A percentile compares a stretch with the other conserved stretches of the same genome.
Conservation (phyloP, 371 early-diverging fungal species). For the Syncephalastrum monosporum region DNA sequence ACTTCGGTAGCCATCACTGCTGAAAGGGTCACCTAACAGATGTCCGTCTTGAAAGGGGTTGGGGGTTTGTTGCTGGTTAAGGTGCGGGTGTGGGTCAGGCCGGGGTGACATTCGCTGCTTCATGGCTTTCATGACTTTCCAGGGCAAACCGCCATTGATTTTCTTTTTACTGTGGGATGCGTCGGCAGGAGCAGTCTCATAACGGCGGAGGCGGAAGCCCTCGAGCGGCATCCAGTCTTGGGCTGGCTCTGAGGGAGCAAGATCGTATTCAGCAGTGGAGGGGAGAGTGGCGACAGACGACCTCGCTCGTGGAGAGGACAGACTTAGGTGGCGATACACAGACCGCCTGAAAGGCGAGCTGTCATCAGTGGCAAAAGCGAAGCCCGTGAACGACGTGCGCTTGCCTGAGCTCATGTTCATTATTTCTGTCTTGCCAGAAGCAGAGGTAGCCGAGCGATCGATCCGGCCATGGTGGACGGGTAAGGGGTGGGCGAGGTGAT, state of each 20-base stretch:
- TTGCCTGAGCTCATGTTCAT: slow-evolving; percentile 50
- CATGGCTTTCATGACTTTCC: slow-evolving; percentile 40
- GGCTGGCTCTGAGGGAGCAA: not conserved
- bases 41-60: not conserved
- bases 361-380: slow-evolving; percentile 51
- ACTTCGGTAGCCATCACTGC: slow-evolving; percentile 5
- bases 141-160: slow-evolving; percentile 19
- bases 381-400: slow-evolving; percentile 47
- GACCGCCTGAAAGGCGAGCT: slow-evolving; percentile 43
- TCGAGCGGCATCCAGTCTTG: slow-evolving; percentile 46
- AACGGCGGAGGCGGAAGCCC: slow-evolving; percentile 27
- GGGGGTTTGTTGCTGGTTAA: not conserved
- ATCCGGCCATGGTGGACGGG: slow-evolving; percentile 13
- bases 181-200: slow-evolving; percentile 29
- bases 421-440: slow-evolving; percentile 37
- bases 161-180: slow-evolving; percentile 8
- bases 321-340: slow-evolving; percentile 29
- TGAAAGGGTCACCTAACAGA: not conserved
- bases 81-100: not conserved
- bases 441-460: slow-evolving; percentile 20
- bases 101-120: slow-evolving; percentile 19
- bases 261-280: slow-evolving; percentile 1
- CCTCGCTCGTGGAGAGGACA: slow-evolving; percentile 12
- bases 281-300: slow-evolving; percentile 14
- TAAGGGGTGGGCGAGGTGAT: slow-evolving; percentile 14